Evolutionary conservation across 2,329 filamentous ascomycete species (phyloP).

Genomic region (Fusarium verrucosum): DNA sequence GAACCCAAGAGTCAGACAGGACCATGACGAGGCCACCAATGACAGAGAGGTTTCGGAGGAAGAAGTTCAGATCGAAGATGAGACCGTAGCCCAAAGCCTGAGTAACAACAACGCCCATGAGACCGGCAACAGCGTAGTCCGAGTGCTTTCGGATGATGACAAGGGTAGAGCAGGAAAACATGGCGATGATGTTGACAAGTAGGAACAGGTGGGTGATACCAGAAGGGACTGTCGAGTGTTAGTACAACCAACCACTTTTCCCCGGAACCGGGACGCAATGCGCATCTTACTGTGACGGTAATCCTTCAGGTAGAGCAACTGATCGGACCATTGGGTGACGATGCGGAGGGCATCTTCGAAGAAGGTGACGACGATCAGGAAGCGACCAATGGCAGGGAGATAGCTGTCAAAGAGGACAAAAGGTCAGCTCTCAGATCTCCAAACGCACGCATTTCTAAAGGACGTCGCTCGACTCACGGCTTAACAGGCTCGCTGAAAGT

Average conservation of each 20-base stretch:
- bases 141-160: constrained; percentile 94
- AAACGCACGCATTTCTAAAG: constrained; percentile 4
- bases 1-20: constrained; percentile 95
- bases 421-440: constrained; percentile 29
- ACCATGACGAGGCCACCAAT: constrained; percentile 98
- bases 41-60: constrained; percentile 97
- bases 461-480: constrained; percentile 67
- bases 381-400: constrained; percentile 93
- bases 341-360: constrained; percentile 96
- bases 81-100: constrained; percentile 97
- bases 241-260: constrained; percentile 10
- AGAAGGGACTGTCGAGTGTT: constrained; percentile 72
- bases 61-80: constrained; percentile 99
- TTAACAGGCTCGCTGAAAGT: constrained; percentile 89
- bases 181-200: constrained; percentile 86
- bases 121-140: constrained; percentile 89
- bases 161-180: constrained; percentile 81
- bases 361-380: constrained; percentile 98
- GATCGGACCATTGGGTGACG: constrained; percentile 96
- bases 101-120: constrained; percentile 89
- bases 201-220: constrained; percentile 95
- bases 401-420: constrained; percentile 66
- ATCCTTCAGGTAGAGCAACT: constrained; percentile 90
- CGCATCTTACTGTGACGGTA: constrained; percentile 85
- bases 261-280: background rate